Conservation (phyloP, 2,329 filamentous ascomycete genomes). For the Alternaria postmessia region DNA sequence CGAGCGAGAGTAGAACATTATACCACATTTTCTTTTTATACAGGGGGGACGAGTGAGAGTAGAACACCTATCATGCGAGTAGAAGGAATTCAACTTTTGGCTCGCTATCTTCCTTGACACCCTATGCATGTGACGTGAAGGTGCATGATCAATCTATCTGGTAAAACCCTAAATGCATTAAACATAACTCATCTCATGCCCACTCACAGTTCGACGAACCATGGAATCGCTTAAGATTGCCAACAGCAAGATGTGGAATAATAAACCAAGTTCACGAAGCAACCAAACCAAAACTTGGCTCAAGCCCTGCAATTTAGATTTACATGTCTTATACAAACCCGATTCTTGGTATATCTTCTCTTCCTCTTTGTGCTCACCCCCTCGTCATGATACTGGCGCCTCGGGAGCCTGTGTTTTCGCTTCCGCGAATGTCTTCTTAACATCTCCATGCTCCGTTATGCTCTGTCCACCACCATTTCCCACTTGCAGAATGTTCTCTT, state of each 20-base stretch:
- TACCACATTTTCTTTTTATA: conserved; percentile 29
- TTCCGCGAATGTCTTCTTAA: conserved; percentile 49
- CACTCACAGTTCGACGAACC: neutral
- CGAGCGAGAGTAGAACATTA: conserved; percentile 39
- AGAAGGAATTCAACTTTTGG: neutral
- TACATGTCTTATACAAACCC: conserved; percentile 3
- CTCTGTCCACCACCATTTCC: conserved; percentile 51
- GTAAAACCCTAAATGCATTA: neutral
- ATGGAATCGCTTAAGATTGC: neutral
- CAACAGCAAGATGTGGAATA: neutral
- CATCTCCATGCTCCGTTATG: conserved; percentile 46
- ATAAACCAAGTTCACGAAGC: neutral
- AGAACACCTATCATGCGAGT: conserved; percentile 12
- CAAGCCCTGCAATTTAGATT: neutral
- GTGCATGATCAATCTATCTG: neutral
- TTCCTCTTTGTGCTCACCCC: neutral
- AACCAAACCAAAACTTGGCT: neutral
- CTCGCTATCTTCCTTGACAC: neutral
- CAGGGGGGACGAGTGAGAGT: conserved; percentile 25
- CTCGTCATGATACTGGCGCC: conserved; percentile 30
- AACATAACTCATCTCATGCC: neutral
- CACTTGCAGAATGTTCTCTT: conserved; percentile 82
- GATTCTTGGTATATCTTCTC: neutral
- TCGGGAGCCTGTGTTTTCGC: conserved; percentile 25
- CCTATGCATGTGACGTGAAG: neutral